phyloP scores from a whole-genome alignment of 768 basidiomycete genomes.

The Tulasnella sp. region DNA sequence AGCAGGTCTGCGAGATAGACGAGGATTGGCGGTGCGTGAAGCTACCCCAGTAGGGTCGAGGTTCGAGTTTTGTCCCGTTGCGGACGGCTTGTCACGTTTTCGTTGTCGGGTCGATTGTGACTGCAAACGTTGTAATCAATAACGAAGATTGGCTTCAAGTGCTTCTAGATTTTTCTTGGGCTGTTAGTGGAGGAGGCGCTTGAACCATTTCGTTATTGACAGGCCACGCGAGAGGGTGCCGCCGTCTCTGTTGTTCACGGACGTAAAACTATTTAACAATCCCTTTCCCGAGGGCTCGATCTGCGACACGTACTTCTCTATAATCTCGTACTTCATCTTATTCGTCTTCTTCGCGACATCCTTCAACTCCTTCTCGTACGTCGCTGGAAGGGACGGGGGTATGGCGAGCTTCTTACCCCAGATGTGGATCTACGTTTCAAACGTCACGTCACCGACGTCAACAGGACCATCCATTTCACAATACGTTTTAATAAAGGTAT shows the following conservation, averaged over 20 bases:
- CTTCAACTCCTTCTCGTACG: slow-evolving; percentile 5
- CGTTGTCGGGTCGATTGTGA: no score
- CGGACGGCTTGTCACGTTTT: no score
- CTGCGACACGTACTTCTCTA: neutral
- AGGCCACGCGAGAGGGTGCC: neutral
- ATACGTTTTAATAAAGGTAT: neutral
- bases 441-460: neutral
- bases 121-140: no score
- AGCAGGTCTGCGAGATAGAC: no score
- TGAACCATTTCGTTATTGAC: neutral
- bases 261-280: neutral
- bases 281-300: neutral
- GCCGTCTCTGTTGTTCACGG: neutral
- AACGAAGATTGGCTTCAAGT: no score
- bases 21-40: no score
- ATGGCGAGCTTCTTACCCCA: slow-evolving; percentile 14
- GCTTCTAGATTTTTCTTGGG: no score
- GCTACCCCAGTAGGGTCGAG: no score
- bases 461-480: neutral
- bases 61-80: no score
- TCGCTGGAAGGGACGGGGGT: slow-evolving; percentile 6
- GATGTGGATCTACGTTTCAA: slow-evolving; percentile 1
- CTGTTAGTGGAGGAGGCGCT: neutral
- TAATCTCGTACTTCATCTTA: slow-evolving; percentile 10
- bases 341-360: slow-evolving; percentile 8